Percentiles rank a stretch among this genome's conserved stretches.
Conservation (phyloP, 139 green algal genomes). For the Picochlorum sp. region DNA sequence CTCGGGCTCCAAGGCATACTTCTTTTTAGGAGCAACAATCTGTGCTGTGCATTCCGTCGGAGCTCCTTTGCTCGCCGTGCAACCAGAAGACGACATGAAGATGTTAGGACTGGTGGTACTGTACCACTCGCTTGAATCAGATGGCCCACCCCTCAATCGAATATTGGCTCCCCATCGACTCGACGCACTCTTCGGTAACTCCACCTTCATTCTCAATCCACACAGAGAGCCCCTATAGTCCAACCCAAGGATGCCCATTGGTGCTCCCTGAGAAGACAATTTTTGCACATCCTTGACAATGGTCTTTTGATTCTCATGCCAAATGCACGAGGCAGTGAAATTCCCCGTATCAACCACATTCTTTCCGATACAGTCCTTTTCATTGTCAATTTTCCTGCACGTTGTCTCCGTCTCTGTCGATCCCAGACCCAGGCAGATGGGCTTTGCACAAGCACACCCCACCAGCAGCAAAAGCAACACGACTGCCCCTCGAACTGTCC, state of each 20-base stretch:
- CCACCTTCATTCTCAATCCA: not conserved
- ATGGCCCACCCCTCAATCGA: not conserved
- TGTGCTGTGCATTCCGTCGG: not conserved
- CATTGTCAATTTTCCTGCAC: not conserved
- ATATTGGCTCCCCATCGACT: not conserved
- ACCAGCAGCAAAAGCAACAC: not conserved
- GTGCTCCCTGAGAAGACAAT: not conserved
- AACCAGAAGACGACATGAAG: not conserved
- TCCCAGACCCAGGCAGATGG: not conserved
- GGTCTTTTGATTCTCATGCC: not conserved
- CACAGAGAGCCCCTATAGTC: not conserved
- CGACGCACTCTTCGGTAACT: not conserved
- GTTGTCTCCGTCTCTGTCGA: not conserved
- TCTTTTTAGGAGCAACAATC: not conserved
- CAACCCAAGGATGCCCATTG: not conserved
- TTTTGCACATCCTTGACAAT: not conserved
- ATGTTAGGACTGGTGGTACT: not conserved
- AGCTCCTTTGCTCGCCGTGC: constrained; percentile 1
- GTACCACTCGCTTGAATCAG: not conserved
- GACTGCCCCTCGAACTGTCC: not conserved
- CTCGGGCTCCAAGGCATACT: not conserved
- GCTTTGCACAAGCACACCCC: not conserved
- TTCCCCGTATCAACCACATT: not conserved
- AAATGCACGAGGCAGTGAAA: not conserved
- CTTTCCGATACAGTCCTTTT: not conserved